Evolutionary conservation across 169 alveolate genomes (phyloP).

Genomic region (Plasmodium yoelii): DNA sequence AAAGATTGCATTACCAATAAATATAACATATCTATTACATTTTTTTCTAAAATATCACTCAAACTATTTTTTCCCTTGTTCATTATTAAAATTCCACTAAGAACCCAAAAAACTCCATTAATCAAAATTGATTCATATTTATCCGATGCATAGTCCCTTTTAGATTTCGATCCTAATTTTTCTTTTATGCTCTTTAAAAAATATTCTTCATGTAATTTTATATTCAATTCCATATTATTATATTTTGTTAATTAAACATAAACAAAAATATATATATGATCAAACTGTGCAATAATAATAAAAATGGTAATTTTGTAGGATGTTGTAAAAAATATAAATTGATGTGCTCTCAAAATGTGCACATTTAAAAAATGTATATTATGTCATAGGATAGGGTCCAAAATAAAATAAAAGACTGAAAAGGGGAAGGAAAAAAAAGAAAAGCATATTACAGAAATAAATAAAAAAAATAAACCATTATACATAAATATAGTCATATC

Average conservation of each 20-base stretch:
- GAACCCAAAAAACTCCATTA: conserved; percentile 65
- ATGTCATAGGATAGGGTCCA: conserved; percentile 72
- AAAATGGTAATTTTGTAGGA: neutral
- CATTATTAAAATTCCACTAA: conserved; percentile 33
- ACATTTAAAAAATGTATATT: conserved; percentile 52
- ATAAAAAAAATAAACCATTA: neutral
- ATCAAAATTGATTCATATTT: conserved; percentile 56
- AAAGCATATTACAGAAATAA: neutral
- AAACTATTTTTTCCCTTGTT: conserved; percentile 24
- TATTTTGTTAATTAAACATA: neutral
- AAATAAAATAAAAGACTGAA: conserved; percentile 63
- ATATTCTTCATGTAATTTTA: conserved; percentile 46
- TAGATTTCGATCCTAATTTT: conserved; percentile 10
- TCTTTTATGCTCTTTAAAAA: conserved; percentile 55
- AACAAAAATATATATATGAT: neutral
- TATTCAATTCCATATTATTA: conserved; percentile 25
- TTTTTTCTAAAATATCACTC: conserved; percentile 26
- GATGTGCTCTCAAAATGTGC: neutral
- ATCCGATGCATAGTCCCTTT: neutral
- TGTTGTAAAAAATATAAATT: neutral
- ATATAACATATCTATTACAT: conserved; percentile 39
- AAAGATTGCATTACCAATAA: conserved; percentile 51
- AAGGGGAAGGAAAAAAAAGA: conserved; percentile 9
- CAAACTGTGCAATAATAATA: neutral
- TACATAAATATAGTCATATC: neutral